Conservation (phyloP, 306 rosid genomes). For the Macrotyloma uniflorum region DNA sequence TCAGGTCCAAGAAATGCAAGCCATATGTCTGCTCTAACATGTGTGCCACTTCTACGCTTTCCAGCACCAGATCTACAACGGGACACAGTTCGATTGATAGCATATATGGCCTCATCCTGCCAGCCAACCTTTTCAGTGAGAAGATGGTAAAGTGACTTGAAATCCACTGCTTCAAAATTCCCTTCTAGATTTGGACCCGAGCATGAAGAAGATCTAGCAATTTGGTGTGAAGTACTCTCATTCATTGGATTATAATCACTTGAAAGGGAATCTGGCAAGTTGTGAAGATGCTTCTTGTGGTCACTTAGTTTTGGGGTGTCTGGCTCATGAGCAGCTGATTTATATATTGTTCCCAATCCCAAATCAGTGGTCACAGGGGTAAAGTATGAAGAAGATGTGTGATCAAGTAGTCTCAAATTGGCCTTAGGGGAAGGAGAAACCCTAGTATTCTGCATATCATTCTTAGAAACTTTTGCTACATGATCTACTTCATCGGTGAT, state of each 20-base stretch:
- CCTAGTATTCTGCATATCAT: slow-evolving; percentile 42
- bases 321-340: slow-evolving; percentile 56
- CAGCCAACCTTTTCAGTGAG: slow-evolving; percentile 70
- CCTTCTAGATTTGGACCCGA: slow-evolving; percentile 50
- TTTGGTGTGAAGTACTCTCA: slow-evolving; percentile 41
- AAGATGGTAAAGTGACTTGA: slow-evolving; percentile 60
- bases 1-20: slow-evolving; percentile 84
- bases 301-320: slow-evolving; percentile 47
- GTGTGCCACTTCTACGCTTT: slow-evolving; percentile 47
- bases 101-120: slow-evolving; percentile 80
- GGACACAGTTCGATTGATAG: slow-evolving; percentile 57
- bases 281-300: slow-evolving; percentile 43
- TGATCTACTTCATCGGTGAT: slow-evolving; percentile 35
- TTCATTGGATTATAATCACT: slow-evolving; percentile 52
- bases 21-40: slow-evolving; percentile 73
- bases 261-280: slow-evolving; percentile 61
- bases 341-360: slow-evolving; percentile 81
- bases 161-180: slow-evolving; percentile 56
- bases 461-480: slow-evolving; percentile 40
- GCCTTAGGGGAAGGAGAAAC: slow-evolving; percentile 37
- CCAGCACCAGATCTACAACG: slow-evolving; percentile 54
- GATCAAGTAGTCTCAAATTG: slow-evolving; percentile 39
- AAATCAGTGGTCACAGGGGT: slow-evolving; percentile 87
- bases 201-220: slow-evolving; percentile 52
- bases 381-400: slow-evolving; percentile 45